Evolutionary conservation across 345 rosid genomes (phyloP), one percentile per base, ranked within the genome.

Genomic region (Linum lewisii): DNA sequence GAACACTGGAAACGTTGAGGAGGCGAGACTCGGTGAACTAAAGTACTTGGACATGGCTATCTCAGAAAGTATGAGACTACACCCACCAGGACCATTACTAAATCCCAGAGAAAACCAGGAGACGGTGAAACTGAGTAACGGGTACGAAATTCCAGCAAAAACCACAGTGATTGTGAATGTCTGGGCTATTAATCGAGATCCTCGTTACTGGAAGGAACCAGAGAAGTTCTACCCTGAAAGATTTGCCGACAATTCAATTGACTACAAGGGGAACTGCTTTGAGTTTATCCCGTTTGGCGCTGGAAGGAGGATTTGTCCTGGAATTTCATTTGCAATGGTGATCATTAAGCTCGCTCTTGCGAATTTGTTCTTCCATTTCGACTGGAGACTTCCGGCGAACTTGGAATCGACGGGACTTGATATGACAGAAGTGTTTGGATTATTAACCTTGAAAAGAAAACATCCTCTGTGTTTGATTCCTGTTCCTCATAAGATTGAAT

Each of bases 151-250:
- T 44, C 19, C 32, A 5, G 19, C 20, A 42, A 62, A 71, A 1
- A 44, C 75, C 5, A 47, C 2, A 34, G 47, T 60, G 11, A 21
- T 64, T 1, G 37, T 70, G 13, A 65, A 70, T 25, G 44, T 7
- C 0, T 65, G 69, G 66, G 60, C 66, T 0, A 19, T 70, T 14
- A 58, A 57, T 24, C 63, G 65, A 50, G 69, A 69, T 42, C 65
- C 69, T 11, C 60, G n/a, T 21, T 36, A 38, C 47, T 70, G 69
- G 65, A 9, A 16, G 9, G 62, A 70, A 24, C 54, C 70, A 2
- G 70, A 70, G 52, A 57, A 19, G 3, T 66, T 66, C 19, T 1
- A 21, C 9, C 70, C 70, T 0, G 67, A 66, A 45, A 66, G 67
- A 37, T 71, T 65, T 32, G 11, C 24, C 21, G 54, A 57, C 23